These are phyloP conservation scores for Guillardia theta DNA, from an alignment of 78 protist genomes.

Conservation along the genomic window DNA sequence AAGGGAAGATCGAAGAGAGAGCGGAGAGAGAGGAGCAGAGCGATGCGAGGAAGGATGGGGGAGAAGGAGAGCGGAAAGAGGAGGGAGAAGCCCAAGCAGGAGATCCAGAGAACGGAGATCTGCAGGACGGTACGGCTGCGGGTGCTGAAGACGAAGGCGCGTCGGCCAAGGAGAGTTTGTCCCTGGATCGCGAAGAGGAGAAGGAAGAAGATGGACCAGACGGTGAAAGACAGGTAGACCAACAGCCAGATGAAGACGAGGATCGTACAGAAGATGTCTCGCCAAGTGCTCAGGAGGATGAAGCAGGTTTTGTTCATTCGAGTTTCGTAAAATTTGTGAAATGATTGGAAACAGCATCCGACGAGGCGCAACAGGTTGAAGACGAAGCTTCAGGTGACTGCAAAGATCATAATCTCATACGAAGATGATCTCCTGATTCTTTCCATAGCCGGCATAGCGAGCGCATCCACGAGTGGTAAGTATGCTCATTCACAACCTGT, in stretches of 20 bases:
- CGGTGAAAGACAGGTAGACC: background rate
- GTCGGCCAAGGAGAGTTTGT: background rate
- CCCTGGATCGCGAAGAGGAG: background rate
- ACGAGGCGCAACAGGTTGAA: too few species aligned
- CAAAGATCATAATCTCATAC: too few species aligned
- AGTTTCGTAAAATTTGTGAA: too few species aligned
- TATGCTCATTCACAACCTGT: too few species aligned
- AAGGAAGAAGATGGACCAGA: background rate
- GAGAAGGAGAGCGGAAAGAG: background rate
- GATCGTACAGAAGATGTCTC: too few species aligned
- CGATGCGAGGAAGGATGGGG: background rate
- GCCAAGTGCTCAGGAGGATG: too few species aligned
- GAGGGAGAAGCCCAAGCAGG: background rate
- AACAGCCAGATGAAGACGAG: background rate
- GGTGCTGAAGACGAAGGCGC: background rate
- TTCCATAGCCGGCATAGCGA: too few species aligned
- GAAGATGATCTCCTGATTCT: too few species aligned
- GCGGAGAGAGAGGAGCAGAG: background rate
- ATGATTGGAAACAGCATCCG: too few species aligned
- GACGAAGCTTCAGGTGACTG: too few species aligned
- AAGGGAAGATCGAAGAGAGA: background rate
- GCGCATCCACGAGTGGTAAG: too few species aligned
- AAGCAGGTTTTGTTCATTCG: too few species aligned
- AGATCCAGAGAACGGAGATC: background rate
- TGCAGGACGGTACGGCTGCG: background rate